Evolutionary conservation across 176 grass and related monocot species (phyloP).

Genomic region (Thinopyrum elongatum): DNA sequence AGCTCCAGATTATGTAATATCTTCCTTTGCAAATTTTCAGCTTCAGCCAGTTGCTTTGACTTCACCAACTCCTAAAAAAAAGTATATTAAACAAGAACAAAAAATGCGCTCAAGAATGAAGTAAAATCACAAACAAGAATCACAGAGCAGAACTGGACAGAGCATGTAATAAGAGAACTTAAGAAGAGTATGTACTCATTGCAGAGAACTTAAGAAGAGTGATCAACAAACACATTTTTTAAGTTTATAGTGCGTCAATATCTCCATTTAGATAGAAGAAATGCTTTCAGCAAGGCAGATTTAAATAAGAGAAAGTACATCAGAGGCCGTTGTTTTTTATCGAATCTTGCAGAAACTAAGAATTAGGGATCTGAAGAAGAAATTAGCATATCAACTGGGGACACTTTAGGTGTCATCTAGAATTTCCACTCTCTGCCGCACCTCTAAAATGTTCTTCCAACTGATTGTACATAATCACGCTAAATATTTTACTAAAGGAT

Average conservation of each 20-base stretch:
- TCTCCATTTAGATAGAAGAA: neutral
- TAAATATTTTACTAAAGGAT: neutral
- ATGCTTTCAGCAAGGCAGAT: neutral
- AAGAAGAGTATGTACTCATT: neutral
- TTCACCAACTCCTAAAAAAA: slow-evolving; percentile 62
- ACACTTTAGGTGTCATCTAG: neutral
- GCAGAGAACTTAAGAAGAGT: neutral
- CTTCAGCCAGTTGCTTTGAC: slow-evolving; percentile 62
- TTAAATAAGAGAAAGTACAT: neutral
- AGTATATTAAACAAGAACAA: neutral
- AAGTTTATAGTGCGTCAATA: neutral
- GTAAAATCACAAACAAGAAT: neutral
- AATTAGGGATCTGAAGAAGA: neutral
- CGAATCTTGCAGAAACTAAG: neutral
- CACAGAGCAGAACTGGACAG: neutral
- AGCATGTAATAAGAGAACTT: neutral
- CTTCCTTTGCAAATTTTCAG: slow-evolving; percentile 92
- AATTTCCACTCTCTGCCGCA: neutral
- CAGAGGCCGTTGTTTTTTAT: neutral
- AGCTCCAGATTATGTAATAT: slow-evolving; percentile 81
- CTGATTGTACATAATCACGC: neutral
- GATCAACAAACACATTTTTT: neutral
- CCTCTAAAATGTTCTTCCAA: neutral
- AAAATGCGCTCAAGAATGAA: neutral
- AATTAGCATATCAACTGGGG: neutral